These are phyloP conservation scores for Friedmanniomyces simplex DNA, from an alignment of 495 filamentous ascomycete genomes.

Conservation along the genomic window DNA sequence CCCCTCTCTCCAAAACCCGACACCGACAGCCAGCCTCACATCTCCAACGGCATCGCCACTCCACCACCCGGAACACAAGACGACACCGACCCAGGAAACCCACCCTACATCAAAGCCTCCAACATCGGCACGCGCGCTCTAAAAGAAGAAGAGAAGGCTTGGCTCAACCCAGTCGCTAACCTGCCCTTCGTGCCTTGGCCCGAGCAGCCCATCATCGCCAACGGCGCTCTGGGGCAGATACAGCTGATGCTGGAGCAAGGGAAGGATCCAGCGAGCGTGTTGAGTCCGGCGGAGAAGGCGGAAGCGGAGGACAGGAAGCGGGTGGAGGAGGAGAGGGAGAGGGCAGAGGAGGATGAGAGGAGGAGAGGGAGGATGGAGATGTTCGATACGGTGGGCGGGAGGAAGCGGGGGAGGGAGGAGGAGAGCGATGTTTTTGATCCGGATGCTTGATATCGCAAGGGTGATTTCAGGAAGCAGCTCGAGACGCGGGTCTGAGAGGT, in stretches of 20 bases:
- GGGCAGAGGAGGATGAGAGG: conserved; percentile 27
- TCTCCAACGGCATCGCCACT: conserved; percentile 9
- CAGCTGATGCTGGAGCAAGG: conserved; percentile 48
- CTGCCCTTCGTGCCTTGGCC: conserved; percentile 60
- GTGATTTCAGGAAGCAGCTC: no score
- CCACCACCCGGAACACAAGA: conserved; percentile 1
- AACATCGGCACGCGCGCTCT: background rate
- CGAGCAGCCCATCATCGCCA: conserved; percentile 48
- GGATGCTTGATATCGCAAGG: conserved; percentile 5
- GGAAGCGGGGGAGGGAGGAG: background rate
- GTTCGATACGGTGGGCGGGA: conserved; percentile 5
- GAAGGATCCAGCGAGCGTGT: conserved; percentile 44
- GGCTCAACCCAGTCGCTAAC: conserved; percentile 42
- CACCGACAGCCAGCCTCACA: conserved; percentile 14
- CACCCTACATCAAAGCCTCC: background rate
- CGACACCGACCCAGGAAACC: background rate
- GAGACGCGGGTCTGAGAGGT: no score
- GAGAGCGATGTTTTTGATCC: conserved; percentile 12
- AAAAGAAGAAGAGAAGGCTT: conserved; percentile 16
- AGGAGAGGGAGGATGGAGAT: conserved; percentile 22
- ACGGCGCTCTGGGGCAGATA: conserved; percentile 50
- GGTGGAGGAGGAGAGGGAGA: conserved; percentile 37
- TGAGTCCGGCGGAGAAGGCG: conserved; percentile 34
- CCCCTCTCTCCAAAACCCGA: conserved; percentile 17
- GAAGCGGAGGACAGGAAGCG: conserved; percentile 35